These are phyloP conservation scores for Fusarium neocosmosporiellum DNA, from an alignment of 2,329 filamentous ascomycete species.

Conservation along the genomic window DNA sequence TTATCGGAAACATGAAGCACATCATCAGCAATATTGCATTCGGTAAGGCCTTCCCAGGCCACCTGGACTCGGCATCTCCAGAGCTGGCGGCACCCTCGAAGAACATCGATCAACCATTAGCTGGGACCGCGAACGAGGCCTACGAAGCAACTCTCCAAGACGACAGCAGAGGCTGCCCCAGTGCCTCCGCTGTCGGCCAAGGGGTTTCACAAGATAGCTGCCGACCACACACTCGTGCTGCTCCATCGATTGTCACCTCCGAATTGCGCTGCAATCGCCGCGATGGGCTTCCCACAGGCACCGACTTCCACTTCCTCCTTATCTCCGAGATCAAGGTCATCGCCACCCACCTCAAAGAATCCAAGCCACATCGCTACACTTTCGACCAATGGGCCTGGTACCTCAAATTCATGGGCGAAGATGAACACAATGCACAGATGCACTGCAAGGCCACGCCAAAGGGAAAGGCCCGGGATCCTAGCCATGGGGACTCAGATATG, in stretches of 20 bases:
- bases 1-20: slow-evolving; percentile 58
- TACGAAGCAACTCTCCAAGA: slow-evolving; percentile 13
- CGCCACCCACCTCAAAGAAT: slow-evolving; percentile 68
- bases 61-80: slow-evolving; percentile 14
- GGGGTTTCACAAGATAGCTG: neutral
- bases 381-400: slow-evolving; percentile 92
- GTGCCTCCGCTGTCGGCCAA: neutral
- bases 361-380: slow-evolving; percentile 71
- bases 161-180: slow-evolving; percentile 9
- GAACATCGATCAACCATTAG: neutral
- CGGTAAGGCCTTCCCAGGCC: slow-evolving; percentile 53
- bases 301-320: slow-evolving; percentile 72
- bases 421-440: slow-evolving; percentile 63
- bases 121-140: slow-evolving; percentile 5
- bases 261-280: slow-evolving; percentile 50
- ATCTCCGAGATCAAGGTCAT: slow-evolving; percentile 77
- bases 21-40: slow-evolving; percentile 55
- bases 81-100: neutral
- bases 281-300: slow-evolving; percentile 53
- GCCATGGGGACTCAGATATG: slow-evolving; percentile 37
- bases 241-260: slow-evolving; percentile 45
- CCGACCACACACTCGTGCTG: neutral
- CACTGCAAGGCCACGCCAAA: slow-evolving; percentile 57
- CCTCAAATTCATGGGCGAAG: slow-evolving; percentile 78
- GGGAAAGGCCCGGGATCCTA: slow-evolving; percentile 25